phyloP scores from a whole-genome alignment of 176 grass and related monocot genomes.

The Bolboschoenus planiculmis region DNA sequence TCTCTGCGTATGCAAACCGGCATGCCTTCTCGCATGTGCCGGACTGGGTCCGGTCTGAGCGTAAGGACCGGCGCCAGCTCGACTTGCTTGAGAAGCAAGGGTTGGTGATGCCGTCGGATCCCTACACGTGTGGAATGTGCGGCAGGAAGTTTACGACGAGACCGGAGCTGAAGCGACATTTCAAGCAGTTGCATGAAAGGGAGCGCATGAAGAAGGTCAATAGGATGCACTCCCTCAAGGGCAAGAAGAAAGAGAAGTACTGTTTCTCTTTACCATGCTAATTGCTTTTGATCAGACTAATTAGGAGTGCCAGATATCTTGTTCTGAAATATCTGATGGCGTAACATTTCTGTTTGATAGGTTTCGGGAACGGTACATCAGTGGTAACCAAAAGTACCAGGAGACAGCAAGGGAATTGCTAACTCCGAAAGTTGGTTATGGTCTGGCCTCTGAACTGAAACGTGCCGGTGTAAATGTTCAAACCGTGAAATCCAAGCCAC shows the following conservation, averaged over 20 bases:
- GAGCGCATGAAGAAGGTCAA: constrained; percentile 91
- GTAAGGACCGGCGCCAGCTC: constrained; percentile 48
- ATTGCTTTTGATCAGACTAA: not conserved
- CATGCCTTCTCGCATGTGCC: constrained; percentile 86
- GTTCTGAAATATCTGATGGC: not conserved
- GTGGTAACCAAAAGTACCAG: constrained; percentile 77
- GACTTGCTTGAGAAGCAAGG: constrained; percentile 67
- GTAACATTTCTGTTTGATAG: not conserved
- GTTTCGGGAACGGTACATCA: constrained; percentile 65
- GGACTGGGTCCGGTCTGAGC: constrained; percentile 52
- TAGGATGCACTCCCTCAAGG: constrained; percentile 81
- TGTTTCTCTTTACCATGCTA: not conserved
- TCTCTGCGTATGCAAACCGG: constrained; percentile 85
- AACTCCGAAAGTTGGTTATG: constrained; percentile 65
- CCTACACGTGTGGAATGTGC: constrained; percentile 74
- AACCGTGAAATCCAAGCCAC: constrained; percentile 73
- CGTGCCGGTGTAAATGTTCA: constrained; percentile 77
- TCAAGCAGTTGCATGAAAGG: constrained; percentile 87
- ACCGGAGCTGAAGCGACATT: constrained; percentile 76
- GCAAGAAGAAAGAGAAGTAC: constrained; percentile 76
- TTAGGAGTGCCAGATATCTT: not conserved
- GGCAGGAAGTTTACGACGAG: constrained; percentile 81
- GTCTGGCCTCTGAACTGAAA: constrained; percentile 70
- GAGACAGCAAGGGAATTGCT: constrained; percentile 65
- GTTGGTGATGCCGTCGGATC: constrained; percentile 30